Conservation (phyloP, 2,329 filamentous ascomycete genomes). For the Purpureocillium lavendulum region DNA sequence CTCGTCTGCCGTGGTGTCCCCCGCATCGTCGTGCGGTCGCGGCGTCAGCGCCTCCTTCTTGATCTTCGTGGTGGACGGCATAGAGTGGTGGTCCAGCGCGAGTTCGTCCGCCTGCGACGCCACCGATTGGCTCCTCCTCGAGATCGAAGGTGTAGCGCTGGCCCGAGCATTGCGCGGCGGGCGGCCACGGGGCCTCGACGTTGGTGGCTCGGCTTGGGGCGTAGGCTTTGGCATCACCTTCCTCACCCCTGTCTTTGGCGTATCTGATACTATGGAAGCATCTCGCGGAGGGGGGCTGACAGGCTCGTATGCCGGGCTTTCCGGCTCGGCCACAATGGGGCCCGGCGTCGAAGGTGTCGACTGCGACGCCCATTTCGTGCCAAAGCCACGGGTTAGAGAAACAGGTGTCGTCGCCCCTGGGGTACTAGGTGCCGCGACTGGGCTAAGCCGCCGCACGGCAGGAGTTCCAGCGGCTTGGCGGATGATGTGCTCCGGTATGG, state of each 20-base stretch:
- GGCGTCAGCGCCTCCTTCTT: slow-evolving; percentile 55
- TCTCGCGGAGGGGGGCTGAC: slow-evolving; percentile 44
- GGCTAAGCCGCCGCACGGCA: slow-evolving; percentile 19
- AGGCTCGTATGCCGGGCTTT: slow-evolving; percentile 49
- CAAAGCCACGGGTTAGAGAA: slow-evolving; percentile 27
- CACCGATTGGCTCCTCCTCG: slow-evolving; percentile 36
- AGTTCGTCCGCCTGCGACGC: slow-evolving; percentile 39
- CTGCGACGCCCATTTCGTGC: slow-evolving; percentile 51
- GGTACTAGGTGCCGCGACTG: slow-evolving; percentile 24
- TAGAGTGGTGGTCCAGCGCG: slow-evolving; percentile 31
- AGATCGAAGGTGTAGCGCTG: slow-evolving; percentile 26
- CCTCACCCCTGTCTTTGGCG: slow-evolving; percentile 16
- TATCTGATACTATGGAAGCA: slow-evolving; percentile 26
- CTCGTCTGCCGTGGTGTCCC: slow-evolving; percentile 49
- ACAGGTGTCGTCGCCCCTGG: slow-evolving; percentile 20
- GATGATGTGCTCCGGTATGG: slow-evolving; percentile 32
- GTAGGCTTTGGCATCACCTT: slow-evolving; percentile 21
- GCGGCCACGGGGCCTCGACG: slow-evolving; percentile 24
- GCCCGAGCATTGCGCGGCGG: slow-evolving; percentile 24
- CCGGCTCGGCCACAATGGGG: slow-evolving; percentile 25
- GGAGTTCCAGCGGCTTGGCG: slow-evolving; percentile 27
- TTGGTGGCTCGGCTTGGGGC: slow-evolving; percentile 14
- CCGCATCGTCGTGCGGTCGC: slow-evolving; percentile 42
- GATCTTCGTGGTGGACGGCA: slow-evolving; percentile 28
- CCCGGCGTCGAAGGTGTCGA: slow-evolving; percentile 51